Conservation (phyloP, 2,329 filamentous ascomycete species). For the Microdochium nivale region DNA sequence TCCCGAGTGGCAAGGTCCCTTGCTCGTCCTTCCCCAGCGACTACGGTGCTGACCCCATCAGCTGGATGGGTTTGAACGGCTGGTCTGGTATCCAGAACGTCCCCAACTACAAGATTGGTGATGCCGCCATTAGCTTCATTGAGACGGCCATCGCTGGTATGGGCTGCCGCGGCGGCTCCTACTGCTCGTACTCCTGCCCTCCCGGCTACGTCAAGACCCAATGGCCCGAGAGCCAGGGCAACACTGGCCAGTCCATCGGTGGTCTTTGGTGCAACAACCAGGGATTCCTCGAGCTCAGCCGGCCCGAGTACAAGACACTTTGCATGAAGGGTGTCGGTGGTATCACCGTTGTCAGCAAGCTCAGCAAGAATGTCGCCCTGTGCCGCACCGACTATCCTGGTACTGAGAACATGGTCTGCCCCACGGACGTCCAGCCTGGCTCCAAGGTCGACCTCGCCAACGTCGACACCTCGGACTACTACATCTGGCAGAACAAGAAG, state of each 20-base stretch:
- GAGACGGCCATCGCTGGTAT: conserved; percentile 53
- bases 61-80: conserved; percentile 62
- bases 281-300: conserved; percentile 72
- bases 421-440: conserved; percentile 56
- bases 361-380: conserved; percentile 57
- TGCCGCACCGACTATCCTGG: conserved; percentile 97
- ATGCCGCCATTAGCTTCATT: conserved; percentile 54
- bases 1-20: conserved; percentile 64
- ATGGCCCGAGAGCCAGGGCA: conserved; percentile 73
- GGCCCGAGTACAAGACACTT: conserved; percentile 55
- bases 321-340: conserved; percentile 66
- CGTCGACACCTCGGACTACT: conserved; percentile 65
- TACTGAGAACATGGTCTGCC: conserved; percentile 80
- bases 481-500: conserved; percentile 61
- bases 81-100: conserved; percentile 72
- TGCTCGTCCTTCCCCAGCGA: conserved; percentile 69
- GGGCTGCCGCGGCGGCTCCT: conserved; percentile 51
- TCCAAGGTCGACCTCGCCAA: conserved; percentile 59
- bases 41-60: conserved; percentile 68
- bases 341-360: conserved; percentile 67
- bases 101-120: conserved; percentile 38
- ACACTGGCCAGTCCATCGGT: conserved; percentile 76
- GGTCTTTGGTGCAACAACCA: conserved; percentile 70
- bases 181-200: conserved; percentile 94
- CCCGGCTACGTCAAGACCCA: conserved; percentile 86